Percentiles rank a stretch among this genome's conserved stretches.
Evolutionary conservation across 176 grass and related monocot genomes (phyloP).

Genomic region (Cenchrus purpureus): DNA sequence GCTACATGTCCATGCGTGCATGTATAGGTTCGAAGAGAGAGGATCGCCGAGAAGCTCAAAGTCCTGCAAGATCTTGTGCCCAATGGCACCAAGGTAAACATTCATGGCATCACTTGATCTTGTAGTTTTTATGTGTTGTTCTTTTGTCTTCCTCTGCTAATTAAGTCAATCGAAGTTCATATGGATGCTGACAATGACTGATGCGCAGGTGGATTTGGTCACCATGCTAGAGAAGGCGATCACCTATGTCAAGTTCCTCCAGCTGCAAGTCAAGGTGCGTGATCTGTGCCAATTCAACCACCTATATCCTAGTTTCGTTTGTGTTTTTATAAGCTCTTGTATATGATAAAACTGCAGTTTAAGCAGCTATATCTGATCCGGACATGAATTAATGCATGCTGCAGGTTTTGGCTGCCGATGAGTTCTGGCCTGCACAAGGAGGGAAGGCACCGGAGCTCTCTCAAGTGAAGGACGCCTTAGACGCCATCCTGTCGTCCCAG

Average conservation of each 20-base stretch:
- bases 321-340: background rate
- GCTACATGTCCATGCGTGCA: background rate
- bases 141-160: background rate
- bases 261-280: conserved; percentile 91
- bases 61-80: conserved; percentile 91
- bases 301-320: background rate
- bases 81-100: conserved; percentile 79
- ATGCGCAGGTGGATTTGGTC: conserved; percentile 78
- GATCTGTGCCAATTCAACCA: background rate
- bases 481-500: conserved; percentile 77
- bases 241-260: conserved; percentile 94
- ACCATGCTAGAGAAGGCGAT: conserved; percentile 99
- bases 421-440: conserved; percentile 95
- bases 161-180: background rate
- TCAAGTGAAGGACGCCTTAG: conserved; percentile 88
- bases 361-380: background rate
- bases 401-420: conserved; percentile 89
- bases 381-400: background rate
- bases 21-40: conserved; percentile 73
- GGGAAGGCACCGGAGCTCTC: conserved; percentile 79
- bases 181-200: background rate
- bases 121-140: background rate
- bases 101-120: background rate
- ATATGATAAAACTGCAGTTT: background rate
- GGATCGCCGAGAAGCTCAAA: conserved; percentile 87